phyloP scores from a whole-genome alignment of 345 rosid genomes.

The Brassica cretica region DNA sequence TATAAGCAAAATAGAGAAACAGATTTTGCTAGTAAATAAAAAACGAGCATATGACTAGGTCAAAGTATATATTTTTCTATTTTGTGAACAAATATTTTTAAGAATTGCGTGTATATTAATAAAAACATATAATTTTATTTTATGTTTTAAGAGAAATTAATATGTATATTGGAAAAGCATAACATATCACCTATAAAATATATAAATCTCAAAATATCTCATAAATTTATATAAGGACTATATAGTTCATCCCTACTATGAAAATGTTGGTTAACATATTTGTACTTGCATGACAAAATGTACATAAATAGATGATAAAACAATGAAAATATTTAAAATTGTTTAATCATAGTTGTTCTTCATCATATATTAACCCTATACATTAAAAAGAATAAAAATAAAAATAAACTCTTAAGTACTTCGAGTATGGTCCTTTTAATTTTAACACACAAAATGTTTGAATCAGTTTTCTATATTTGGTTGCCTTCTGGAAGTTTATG shows the following conservation, averaged over 20 bases:
- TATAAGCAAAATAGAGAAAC: too few relatives aligned
- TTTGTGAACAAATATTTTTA: too few relatives aligned
- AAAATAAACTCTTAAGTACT: not conserved
- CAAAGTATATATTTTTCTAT: too few relatives aligned
- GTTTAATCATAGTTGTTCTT: not conserved
- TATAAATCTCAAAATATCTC: not conserved
- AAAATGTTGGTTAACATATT: not conserved
- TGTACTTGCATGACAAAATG: not conserved
- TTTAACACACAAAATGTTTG: not conserved
- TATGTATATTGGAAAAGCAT: not conserved
- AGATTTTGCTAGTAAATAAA: too few relatives aligned
- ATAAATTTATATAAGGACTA: too few relatives aligned
- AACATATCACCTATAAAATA: too few relatives aligned
- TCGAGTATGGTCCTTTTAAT: not conserved
- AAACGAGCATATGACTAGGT: too few relatives aligned
- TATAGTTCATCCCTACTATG: not conserved
- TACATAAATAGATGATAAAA: too few relatives aligned
- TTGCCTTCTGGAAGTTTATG: not conserved
- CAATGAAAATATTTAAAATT: not conserved
- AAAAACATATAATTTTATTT: too few relatives aligned
- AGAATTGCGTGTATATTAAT: not conserved
- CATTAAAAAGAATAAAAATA: not conserved
- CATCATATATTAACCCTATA: too few relatives aligned
- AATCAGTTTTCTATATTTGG: not conserved
- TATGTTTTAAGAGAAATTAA: too few relatives aligned